Evolutionary conservation across 345 rosid genomes (phyloP).

Genomic region (Passiflora organensis): DNA sequence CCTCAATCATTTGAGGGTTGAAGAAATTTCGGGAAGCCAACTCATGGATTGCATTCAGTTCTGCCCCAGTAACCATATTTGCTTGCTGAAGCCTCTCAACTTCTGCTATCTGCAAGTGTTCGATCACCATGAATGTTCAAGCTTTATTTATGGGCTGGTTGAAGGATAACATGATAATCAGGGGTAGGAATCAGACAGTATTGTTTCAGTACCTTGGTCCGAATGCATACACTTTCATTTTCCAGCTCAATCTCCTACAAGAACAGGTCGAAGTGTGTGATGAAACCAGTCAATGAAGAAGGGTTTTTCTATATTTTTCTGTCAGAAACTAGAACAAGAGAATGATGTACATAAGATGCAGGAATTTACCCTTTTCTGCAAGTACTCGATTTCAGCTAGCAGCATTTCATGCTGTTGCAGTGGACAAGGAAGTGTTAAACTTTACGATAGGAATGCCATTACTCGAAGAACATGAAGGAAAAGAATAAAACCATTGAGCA

Average conservation of each 20-base stretch:
- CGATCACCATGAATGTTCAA: neutral
- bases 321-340: neutral
- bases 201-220: conserved; percentile 49
- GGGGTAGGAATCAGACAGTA: neutral
- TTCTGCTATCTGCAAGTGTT: conserved; percentile 54
- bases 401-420: conserved; percentile 32
- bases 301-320: too few relatives aligned
- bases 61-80: conserved; percentile 63
- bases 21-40: conserved; percentile 86
- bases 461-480: too few relatives aligned
- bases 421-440: too few relatives aligned
- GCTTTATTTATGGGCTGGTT: neutral
- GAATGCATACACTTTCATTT: conserved; percentile 65
- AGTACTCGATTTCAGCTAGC: conserved; percentile 22
- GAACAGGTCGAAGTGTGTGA: neutral
- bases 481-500: too few relatives aligned
- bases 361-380: conserved; percentile 22
- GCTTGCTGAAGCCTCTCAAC: conserved; percentile 44
- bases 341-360: neutral
- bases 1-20: conserved; percentile 47
- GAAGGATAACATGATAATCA: neutral
- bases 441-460: too few relatives aligned
- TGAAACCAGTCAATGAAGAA: neutral
- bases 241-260: conserved; percentile 80
- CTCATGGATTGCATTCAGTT: conserved; percentile 74